A percentile compares a stretch with the other conserved stretches of the same genome.
These are phyloP conservation scores for Aspergillus calidoustus DNA, from an alignment of 2,329 filamentous ascomycete species.

Conservation along the genomic window DNA sequence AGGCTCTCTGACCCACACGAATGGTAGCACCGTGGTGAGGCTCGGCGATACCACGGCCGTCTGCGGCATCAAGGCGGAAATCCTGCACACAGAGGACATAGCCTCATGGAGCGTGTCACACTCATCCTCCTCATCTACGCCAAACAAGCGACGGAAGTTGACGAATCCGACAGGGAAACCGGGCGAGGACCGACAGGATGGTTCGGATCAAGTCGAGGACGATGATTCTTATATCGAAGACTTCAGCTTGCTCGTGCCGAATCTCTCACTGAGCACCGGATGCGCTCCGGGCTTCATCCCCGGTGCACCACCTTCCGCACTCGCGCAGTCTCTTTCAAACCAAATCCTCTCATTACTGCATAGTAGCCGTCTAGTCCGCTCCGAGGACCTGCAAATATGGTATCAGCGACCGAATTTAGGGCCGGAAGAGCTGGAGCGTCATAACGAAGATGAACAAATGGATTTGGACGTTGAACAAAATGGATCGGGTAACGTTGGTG, in stretches of 20 bases:
- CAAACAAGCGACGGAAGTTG: constrained; percentile 37
- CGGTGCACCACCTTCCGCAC: constrained; percentile 75
- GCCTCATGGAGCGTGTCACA: constrained; percentile 55
- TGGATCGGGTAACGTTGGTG: constrained; percentile 22
- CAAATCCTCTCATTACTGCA: constrained; percentile 78
- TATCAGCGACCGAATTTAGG: constrained; percentile 56
- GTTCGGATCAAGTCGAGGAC: constrained; percentile 42
- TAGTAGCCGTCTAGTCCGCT: constrained; percentile 68
- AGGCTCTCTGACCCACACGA: constrained; percentile 82
- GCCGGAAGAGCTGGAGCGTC: constrained; percentile 34
- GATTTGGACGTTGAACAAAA: constrained; percentile 53
- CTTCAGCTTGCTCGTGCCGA: constrained; percentile 80
- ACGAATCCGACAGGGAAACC: constrained; percentile 25
- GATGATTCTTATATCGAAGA: constrained; percentile 49
- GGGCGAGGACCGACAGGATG: constrained; percentile 40
- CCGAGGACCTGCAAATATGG: constrained; percentile 74
- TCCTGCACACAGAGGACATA: constrained; percentile 75
- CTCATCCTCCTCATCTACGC: constrained; percentile 41
- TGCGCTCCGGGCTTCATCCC: constrained; percentile 85
- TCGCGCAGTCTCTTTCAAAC: constrained; percentile 85
- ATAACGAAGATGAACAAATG: constrained; percentile 51
- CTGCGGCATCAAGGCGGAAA: constrained; percentile 86
- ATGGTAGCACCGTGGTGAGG: constrained; percentile 87
- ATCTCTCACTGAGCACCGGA: constrained; percentile 89
- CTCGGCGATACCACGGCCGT: constrained; percentile 92